These are phyloP conservation scores for Acanthamoeba healyi DNA, from an alignment of 208 protist species.

Conservation along the genomic window DNA sequence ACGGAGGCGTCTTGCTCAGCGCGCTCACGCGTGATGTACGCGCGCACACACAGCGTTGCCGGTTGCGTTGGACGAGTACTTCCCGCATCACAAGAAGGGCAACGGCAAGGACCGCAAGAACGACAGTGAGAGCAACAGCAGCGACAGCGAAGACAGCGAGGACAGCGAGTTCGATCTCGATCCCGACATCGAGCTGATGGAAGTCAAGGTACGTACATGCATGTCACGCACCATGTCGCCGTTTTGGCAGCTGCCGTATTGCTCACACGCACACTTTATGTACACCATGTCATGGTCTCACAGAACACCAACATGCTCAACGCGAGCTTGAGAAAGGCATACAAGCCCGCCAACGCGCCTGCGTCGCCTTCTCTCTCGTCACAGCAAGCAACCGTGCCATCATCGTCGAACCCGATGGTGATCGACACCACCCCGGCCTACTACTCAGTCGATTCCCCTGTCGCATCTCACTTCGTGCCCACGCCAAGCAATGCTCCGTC, in stretches of 20 bases:
- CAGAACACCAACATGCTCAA: conserved; percentile 72
- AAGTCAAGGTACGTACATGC: conserved; percentile 51
- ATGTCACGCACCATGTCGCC: too few relatives aligned
- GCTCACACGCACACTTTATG: neutral
- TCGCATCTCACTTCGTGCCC: neutral
- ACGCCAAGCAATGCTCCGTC: neutral
- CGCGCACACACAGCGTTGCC: neutral
- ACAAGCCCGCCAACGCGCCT: conserved; percentile 38
- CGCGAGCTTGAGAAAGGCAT: conserved; percentile 7
- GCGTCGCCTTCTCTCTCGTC: neutral
- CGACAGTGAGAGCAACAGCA: neutral
- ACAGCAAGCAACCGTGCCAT: neutral
- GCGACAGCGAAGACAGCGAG: conserved; percentile 24
- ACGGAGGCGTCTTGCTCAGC: too few relatives aligned
- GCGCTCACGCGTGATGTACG: neutral
- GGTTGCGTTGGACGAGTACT: neutral
- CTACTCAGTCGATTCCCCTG: neutral
- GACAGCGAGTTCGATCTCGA: conserved; percentile 67
- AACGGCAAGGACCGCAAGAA: neutral
- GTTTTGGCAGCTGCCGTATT: neutral
- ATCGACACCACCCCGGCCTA: neutral
- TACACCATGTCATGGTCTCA: neutral
- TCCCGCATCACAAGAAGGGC: neutral
- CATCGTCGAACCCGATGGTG: neutral
- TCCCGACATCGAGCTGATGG: conserved; percentile 52